These are phyloP conservation scores for Dactylellina parvicollis DNA, from an alignment of 2,329 filamentous ascomycete genomes.

Conservation along the genomic window DNA sequence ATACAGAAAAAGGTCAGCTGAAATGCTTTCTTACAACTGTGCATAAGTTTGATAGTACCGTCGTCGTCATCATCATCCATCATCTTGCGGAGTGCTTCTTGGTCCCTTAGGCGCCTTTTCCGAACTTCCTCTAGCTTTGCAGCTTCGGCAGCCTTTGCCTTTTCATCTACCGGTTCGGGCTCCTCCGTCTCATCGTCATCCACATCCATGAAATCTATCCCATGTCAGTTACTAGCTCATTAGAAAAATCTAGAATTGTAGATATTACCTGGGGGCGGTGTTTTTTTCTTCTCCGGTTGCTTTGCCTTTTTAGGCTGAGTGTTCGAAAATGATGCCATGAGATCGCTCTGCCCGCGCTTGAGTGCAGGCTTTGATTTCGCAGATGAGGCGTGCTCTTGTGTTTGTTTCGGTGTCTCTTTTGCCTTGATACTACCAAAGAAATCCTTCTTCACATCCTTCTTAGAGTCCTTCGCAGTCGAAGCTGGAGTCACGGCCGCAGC, in stretches of 20 bases:
- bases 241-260: background rate
- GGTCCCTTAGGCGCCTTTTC: slow-evolving; percentile 70
- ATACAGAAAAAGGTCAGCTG: slow-evolving; percentile 56
- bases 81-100: slow-evolving; percentile 75
- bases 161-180: slow-evolving; percentile 64
- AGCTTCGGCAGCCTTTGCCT: slow-evolving; percentile 55
- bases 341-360: slow-evolving; percentile 50
- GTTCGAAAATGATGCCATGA: slow-evolving; percentile 53
- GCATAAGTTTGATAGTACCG: slow-evolving; percentile 64
- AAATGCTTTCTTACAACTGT: slow-evolving; percentile 54
- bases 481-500: slow-evolving; percentile 7
- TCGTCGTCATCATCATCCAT: slow-evolving; percentile 76
- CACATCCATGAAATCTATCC: slow-evolving; percentile 52
- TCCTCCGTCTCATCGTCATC: slow-evolving; percentile 68
- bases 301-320: slow-evolving; percentile 58
- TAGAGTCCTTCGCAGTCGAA: slow-evolving; percentile 21
- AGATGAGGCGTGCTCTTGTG: slow-evolving; percentile 26
- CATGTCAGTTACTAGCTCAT: background rate
- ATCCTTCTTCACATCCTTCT: slow-evolving; percentile 38
- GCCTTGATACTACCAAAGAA: slow-evolving; percentile 41
- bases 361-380: slow-evolving; percentile 35
- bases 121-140: slow-evolving; percentile 58
- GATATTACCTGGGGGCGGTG: slow-evolving; percentile 43
- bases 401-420: slow-evolving; percentile 28
- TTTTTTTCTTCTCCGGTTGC: slow-evolving; percentile 60